A percentile compares a stretch with the other conserved stretches of the same genome.
These are phyloP conservation scores for Eucalyptus melliodora DNA, from an alignment of 345 rosid species.

Conservation along the genomic window DNA sequence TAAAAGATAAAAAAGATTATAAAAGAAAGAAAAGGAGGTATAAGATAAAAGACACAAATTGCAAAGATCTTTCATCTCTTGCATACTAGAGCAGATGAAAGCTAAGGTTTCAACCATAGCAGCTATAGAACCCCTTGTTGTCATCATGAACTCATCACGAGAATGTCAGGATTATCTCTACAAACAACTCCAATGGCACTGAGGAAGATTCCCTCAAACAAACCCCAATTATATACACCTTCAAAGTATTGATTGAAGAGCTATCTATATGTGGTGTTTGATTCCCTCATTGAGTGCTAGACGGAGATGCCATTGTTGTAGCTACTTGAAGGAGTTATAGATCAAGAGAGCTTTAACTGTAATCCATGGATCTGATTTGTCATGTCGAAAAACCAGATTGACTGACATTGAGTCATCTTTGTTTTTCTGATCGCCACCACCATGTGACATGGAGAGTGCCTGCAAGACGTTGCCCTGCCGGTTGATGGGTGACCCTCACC, in stretches of 20 bases:
- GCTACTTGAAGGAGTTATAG: background rate
- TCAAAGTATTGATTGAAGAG: background rate
- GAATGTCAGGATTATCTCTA: background rate
- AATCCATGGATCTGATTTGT: background rate
- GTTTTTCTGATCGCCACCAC: background rate
- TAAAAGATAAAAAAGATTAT: background rate
- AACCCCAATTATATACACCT: background rate
- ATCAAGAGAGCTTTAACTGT: background rate
- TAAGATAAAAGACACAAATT: background rate
- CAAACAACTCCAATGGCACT: background rate
- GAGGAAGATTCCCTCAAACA: background rate
- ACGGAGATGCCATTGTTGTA: background rate
- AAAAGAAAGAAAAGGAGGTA: background rate
- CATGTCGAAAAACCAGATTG: background rate
- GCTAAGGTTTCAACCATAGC: background rate
- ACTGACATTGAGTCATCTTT: background rate
- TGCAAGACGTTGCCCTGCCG: background rate
- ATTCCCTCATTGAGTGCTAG: background rate
- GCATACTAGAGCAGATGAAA: background rate
- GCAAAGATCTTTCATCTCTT: background rate
- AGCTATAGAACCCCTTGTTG: background rate
- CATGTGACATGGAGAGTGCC: background rate
- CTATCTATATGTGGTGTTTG: background rate
- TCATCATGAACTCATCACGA: background rate
- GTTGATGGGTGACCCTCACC: background rate